These are phyloP conservation scores for Mycena galopus DNA, from an alignment of 768 basidiomycete genomes.

Conservation along the genomic window DNA sequence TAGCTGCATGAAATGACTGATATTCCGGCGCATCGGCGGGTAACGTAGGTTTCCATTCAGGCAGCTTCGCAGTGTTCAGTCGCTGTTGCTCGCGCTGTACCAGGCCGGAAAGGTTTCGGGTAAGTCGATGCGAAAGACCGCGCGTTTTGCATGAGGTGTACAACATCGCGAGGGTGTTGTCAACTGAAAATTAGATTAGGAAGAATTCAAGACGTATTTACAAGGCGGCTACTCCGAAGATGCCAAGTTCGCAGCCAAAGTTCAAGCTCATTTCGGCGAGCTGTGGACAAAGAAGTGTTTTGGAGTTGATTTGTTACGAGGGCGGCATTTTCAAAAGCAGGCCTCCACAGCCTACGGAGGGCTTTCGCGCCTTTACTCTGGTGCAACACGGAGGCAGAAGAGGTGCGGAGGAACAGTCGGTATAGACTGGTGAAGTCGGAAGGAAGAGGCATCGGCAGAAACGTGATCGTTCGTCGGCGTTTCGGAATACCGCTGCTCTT, in stretches of 20 bases:
- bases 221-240: conserved; percentile 56
- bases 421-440: conserved; percentile 67
- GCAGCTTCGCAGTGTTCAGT: conserved; percentile 41
- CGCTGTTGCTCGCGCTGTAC: conserved; percentile 50
- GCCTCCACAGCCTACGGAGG: conserved; percentile 65
- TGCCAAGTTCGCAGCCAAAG: conserved; percentile 69
- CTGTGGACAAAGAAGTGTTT: conserved; percentile 36
- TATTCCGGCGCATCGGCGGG: conserved; percentile 37
- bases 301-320: conserved; percentile 57
- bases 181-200: conserved; percentile 59
- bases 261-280: conserved; percentile 48
- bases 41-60: conserved; percentile 55
- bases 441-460: conserved; percentile 24
- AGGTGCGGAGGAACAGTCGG: conserved; percentile 68
- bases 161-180: conserved; percentile 73
- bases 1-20: conserved; percentile 19
- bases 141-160: conserved; percentile 72
- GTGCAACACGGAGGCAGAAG: conserved; percentile 70
- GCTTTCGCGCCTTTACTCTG: conserved; percentile 57
- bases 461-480: too few species aligned
- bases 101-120: conserved; percentile 65
- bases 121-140: conserved; percentile 71
- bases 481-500: too few species aligned
- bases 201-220: background rate
- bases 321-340: conserved; percentile 67